Percentiles rank a stretch among this genome's conserved stretches.
phyloP scores from a whole-genome alignment of 108 stramenopile genomes.

The Cyclotella choctawhatcheeana region DNA sequence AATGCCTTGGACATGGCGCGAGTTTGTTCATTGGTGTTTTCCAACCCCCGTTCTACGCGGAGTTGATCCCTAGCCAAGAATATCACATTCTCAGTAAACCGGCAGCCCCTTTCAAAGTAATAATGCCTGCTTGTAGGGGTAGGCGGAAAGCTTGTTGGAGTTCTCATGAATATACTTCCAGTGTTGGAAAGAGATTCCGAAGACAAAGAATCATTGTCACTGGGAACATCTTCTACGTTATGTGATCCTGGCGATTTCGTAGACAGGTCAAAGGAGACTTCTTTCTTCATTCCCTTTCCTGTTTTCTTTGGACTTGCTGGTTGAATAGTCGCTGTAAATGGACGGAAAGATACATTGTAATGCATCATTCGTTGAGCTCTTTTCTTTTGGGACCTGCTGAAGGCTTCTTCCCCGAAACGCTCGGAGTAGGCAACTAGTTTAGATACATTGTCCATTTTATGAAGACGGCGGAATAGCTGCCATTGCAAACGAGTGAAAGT shows the following conservation, averaged over 20 bases:
- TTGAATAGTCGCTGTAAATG: constrained; percentile 86
- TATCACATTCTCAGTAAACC: constrained; percentile 93
- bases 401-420: constrained; percentile 65
- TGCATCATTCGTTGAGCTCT: constrained; percentile 90
- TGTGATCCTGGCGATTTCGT: constrained; percentile 1
- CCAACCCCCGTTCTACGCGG: constrained; percentile 80
- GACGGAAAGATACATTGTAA: constrained; percentile 82
- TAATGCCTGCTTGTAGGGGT: constrained; percentile 87
- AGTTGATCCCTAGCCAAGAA: constrained; percentile 96
- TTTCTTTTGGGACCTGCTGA: constrained; percentile 64
- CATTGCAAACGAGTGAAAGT: neutral
- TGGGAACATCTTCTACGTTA: constrained; percentile 4
- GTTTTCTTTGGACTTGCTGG: constrained; percentile 27
- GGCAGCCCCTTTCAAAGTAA: constrained; percentile 82
- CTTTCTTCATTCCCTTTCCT: constrained; percentile 28
- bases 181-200: constrained; percentile 48
- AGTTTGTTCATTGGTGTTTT: constrained; percentile 79
- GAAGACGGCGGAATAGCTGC: constrained; percentile 65
- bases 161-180: constrained; percentile 92
- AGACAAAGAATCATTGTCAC: constrained; percentile 51
- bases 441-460: constrained; percentile 72
- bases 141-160: constrained; percentile 95
- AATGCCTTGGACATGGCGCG: constrained; percentile 87
- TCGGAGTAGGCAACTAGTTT: constrained; percentile 75
- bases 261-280: constrained; percentile 36